These are phyloP conservation scores for Phytophthora hibernalis DNA, from an alignment of 352 stramenopile genomes.

Conservation along the genomic window DNA sequence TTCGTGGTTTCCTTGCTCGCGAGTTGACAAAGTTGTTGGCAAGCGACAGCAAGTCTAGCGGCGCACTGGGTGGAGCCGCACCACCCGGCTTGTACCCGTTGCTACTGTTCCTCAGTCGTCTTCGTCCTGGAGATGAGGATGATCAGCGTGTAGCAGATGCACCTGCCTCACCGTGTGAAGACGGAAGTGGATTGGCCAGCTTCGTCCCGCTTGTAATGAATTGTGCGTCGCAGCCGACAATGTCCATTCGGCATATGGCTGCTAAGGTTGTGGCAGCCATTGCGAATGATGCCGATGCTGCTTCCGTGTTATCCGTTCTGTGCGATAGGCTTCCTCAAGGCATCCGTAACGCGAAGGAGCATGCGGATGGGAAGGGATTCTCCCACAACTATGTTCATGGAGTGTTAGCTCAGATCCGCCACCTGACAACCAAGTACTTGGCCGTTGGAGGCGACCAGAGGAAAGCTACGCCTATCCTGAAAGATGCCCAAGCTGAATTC, in stretches of 20 bases:
- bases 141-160: constrained; percentile 35
- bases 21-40: constrained; percentile 56
- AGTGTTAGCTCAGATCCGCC: constrained; percentile 65
- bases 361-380: constrained; percentile 12
- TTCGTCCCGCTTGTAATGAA: constrained; percentile 77
- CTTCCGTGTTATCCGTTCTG: constrained; percentile 46
- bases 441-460: constrained; percentile 3
- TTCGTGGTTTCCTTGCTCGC: constrained; percentile 66
- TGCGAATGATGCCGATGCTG: constrained; percentile 60
- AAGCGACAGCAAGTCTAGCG: constrained; percentile 22
- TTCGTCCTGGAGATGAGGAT: constrained; percentile 71
- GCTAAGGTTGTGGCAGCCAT: constrained; percentile 80
- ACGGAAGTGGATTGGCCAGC: constrained; percentile 30
- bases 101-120: constrained; percentile 80
- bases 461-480: constrained; percentile 14
- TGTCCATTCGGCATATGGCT: constrained; percentile 83
- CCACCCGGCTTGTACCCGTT: constrained; percentile 76
- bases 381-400: constrained; percentile 77
- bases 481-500: constrained; percentile 27
- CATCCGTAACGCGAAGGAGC: constrained; percentile 14
- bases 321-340: constrained; percentile 51
- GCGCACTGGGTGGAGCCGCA: constrained; percentile 37
- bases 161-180: constrained; percentile 20
- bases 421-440: constrained; percentile 55
- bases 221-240: constrained; percentile 75